These are phyloP conservation scores for Mollisiaceae sp. DNA, from an alignment of 2,329 filamentous ascomycete genomes.

Conservation along the genomic window DNA sequence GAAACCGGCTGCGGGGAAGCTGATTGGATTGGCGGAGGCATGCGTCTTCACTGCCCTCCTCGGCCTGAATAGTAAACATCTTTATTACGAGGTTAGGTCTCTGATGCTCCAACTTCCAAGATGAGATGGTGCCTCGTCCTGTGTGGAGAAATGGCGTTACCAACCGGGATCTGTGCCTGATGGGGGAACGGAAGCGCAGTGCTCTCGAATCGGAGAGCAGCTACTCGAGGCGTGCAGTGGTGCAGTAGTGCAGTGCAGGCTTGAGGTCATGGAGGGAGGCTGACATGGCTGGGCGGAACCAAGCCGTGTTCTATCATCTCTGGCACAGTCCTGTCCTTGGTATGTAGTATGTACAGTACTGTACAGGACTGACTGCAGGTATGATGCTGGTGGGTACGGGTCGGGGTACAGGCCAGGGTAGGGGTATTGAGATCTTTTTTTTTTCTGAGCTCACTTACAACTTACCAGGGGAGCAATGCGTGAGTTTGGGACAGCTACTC, in stretches of 20 bases:
- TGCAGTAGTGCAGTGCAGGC: no score
- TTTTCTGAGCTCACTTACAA: neutral
- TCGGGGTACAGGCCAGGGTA: no score
- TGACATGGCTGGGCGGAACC: conserved; percentile 12
- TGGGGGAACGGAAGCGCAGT: conserved; percentile 10
- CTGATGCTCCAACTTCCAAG: neutral
- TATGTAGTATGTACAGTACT: no score
- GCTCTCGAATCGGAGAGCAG: conserved; percentile 1
- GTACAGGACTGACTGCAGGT: no score
- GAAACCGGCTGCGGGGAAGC: conserved; percentile 6
- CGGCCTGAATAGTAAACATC: no score
- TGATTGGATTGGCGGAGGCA: neutral
- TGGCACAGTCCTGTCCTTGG: no score
- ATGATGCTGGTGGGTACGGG: no score
- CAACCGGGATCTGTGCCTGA: conserved; percentile 2
- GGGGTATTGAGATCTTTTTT: neutral
- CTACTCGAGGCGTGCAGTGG: no score
- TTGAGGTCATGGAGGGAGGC: neutral
- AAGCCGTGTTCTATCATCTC: conserved; percentile 3
- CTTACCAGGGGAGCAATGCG: no score
- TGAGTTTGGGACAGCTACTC: no score
- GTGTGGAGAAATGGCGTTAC: conserved; percentile 15
- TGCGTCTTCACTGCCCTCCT: neutral
- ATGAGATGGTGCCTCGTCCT: neutral
- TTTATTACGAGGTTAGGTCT: no score